phyloP scores from a whole-genome alignment of 2,329 filamentous ascomycete species.

The Colletotrichum liaoningense region DNA sequence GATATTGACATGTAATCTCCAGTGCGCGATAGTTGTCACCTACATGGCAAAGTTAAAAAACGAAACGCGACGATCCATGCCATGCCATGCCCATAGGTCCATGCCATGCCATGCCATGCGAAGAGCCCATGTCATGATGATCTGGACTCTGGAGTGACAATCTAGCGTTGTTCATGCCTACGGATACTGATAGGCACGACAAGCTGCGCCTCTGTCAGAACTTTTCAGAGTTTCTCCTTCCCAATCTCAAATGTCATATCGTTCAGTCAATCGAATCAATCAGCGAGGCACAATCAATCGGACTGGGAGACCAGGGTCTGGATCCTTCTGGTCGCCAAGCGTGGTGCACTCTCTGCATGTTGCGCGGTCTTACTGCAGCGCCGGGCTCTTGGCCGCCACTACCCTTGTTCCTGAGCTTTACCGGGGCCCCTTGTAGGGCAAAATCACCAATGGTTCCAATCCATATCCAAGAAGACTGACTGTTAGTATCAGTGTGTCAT shows the following conservation, averaged over 20 bases:
- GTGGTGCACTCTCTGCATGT: neutral
- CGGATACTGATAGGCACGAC: neutral
- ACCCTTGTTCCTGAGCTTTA: constrained; percentile 5
- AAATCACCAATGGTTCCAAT: neutral
- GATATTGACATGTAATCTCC: constrained; percentile 4
- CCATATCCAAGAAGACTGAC: neutral
- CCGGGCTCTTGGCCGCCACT: neutral
- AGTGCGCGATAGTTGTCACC: neutral
- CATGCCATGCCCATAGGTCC: neutral
- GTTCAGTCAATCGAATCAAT: constrained; percentile 7
- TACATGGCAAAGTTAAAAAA: constrained; percentile 11
- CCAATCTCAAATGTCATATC: constrained; percentile 18
- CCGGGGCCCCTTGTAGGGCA: neutral
- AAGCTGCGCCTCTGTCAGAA: neutral
- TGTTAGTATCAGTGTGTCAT: neutral
- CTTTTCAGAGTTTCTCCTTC: neutral
- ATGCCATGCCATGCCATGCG: too few species aligned
- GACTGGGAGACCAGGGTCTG: constrained; percentile 1
- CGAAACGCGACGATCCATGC: neutral
- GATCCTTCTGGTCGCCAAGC: constrained; percentile 15
- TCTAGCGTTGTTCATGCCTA: neutral
- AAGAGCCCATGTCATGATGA: too few species aligned
- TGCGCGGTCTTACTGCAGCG: neutral
- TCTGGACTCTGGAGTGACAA: neutral
- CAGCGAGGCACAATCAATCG: constrained; percentile 2